phyloP scores from a whole-genome alignment of 139 green algal genomes.

The Chlorella ohadii region DNA sequence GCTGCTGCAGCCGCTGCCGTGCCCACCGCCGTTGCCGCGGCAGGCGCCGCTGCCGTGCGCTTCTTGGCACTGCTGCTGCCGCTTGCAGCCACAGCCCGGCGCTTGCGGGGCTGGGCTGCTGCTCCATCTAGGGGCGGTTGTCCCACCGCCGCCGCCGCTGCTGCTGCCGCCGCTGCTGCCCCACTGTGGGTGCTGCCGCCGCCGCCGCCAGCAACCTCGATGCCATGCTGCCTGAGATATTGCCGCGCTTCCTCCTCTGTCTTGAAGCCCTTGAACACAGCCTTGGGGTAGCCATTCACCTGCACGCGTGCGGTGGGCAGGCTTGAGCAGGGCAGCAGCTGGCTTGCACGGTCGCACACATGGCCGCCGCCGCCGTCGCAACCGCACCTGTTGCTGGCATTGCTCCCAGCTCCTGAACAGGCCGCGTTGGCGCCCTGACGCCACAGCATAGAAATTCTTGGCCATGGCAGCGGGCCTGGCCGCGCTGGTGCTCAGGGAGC shows the following conservation, averaged over 20 bases:
- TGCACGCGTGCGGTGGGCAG: too few relatives aligned
- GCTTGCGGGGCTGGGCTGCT: neutral
- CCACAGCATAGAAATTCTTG: slow-evolving; percentile 29
- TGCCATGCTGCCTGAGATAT: slow-evolving; percentile 17
- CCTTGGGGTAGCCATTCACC: too few relatives aligned
- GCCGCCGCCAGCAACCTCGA: neutral
- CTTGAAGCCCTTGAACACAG: slow-evolving; percentile 45
- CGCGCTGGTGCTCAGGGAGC: neutral
- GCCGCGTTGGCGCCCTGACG: slow-evolving; percentile 33
- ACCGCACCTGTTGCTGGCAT: slow-evolving; percentile 23
- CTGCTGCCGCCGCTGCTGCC: neutral
- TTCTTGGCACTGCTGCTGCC: neutral
- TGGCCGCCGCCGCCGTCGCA: too few relatives aligned
- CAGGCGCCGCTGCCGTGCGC: neutral
- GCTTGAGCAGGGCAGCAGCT: too few relatives aligned
- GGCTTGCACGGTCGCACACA: too few relatives aligned
- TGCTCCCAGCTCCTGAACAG: slow-evolving; percentile 50
- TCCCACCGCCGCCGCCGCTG: neutral
- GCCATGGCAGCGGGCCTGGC: slow-evolving; percentile 7
- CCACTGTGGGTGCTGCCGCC: neutral
- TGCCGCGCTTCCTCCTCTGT: slow-evolving; percentile 27
- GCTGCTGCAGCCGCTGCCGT: neutral
- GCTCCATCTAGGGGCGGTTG: neutral
- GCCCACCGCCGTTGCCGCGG: neutral
- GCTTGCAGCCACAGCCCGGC: neutral